These are phyloP conservation scores for Gaultheria prostrata DNA, from an alignment of 148 eudicot species.

Conservation along the genomic window DNA sequence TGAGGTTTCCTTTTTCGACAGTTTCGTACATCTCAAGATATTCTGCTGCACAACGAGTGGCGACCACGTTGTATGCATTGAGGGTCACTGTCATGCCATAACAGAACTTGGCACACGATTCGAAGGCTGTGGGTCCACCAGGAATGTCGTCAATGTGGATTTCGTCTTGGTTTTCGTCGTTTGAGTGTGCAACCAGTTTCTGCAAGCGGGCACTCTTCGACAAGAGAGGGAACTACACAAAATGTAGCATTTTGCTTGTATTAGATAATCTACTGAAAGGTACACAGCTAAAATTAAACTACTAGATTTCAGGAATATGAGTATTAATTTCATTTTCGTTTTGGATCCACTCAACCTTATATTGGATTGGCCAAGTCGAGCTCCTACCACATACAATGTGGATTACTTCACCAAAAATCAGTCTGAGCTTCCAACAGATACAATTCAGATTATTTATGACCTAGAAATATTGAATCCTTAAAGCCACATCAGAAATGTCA, in stretches of 20 bases:
- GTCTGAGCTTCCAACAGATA: neutral
- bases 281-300: neutral
- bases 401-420: neutral
- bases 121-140: conserved; percentile 84
- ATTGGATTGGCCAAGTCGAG: neutral
- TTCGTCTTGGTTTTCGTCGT: conserved; percentile 55
- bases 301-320: neutral
- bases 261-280: neutral
- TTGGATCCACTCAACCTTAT: neutral
- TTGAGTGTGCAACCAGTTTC: conserved; percentile 56
- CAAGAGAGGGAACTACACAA: conserved; percentile 72
- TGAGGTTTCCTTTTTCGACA: conserved; percentile 72
- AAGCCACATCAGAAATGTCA: neutral
- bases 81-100: conserved; percentile 88
- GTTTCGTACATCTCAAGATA: conserved; percentile 81
- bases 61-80: conserved; percentile 79
- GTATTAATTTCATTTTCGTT: neutral
- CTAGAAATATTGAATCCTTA: neutral
- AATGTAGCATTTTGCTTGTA: neutral
- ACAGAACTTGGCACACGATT: conserved; percentile 83
- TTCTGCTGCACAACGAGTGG: conserved; percentile 91
- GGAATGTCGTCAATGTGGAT: conserved; percentile 68
- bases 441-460: neutral
- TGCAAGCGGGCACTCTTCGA: conserved; percentile 85
- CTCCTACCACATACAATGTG: neutral